These are phyloP conservation scores for Komagataella pseudopastoris DNA, from an alignment of 805 yeast species.

Conservation along the genomic window DNA sequence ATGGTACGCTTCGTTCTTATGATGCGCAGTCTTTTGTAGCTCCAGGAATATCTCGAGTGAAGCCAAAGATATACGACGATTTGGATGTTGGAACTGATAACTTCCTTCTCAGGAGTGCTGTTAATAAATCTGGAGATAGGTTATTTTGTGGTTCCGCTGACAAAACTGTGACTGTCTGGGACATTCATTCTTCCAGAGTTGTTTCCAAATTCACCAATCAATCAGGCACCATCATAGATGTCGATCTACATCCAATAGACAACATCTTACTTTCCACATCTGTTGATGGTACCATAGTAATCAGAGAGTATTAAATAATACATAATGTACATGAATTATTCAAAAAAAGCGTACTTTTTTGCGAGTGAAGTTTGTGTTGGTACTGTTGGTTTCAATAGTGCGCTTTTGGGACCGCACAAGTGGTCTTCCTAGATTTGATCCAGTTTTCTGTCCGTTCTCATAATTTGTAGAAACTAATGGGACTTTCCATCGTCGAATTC, in stretches of 20 bases:
- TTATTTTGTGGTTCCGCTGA: conserved; percentile 53
- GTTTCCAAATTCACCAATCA: conserved; percentile 45
- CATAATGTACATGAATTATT: conserved; percentile 3
- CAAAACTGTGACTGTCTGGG: conserved; percentile 46
- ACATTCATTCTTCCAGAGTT: conserved; percentile 32
- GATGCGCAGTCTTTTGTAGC: conserved; percentile 34
- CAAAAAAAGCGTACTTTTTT: background rate
- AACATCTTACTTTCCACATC: conserved; percentile 34
- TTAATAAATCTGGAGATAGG: conserved; percentile 25
- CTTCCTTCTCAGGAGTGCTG: conserved; percentile 32
- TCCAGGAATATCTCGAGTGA: conserved; percentile 23
- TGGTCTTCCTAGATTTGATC: background rate
- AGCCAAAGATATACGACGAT: conserved; percentile 40
- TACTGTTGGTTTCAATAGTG: background rate
- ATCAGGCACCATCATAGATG: conserved; percentile 44
- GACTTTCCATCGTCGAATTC: conserved; percentile 9
- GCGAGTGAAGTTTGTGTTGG: background rate
- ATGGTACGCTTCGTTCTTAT: conserved; percentile 42
- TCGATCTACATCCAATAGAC: conserved; percentile 34
- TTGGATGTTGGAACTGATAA: conserved; percentile 40
- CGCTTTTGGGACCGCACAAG: background rate
- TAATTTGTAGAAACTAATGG: conserved; percentile 2
- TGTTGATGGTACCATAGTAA: conserved; percentile 40
- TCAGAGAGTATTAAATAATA: conserved; percentile 23
- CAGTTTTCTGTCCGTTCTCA: background rate